phyloP scores from a whole-genome alignment of 2,329 filamentous ascomycete species.

The Daldinia eschscholtzii region DNA sequence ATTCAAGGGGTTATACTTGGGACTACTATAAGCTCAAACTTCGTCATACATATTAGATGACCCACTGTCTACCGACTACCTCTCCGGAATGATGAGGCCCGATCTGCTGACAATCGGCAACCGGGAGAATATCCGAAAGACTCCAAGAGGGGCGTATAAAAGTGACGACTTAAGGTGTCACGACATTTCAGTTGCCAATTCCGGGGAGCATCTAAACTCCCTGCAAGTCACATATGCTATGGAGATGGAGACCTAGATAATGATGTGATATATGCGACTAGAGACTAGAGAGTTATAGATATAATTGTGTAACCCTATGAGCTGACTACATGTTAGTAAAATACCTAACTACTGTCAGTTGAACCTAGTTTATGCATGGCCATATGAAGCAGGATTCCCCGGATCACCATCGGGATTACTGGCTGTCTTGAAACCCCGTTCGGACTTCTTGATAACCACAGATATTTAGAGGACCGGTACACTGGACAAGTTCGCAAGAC shows the following conservation, averaged over 20 bases:
- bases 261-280: conserved; percentile 14
- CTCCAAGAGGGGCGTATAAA: background rate
- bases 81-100: background rate
- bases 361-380: conserved; percentile 19
- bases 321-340: conserved; percentile 5
- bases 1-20: background rate
- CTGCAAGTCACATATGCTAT: conserved; percentile 13
- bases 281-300: conserved; percentile 23
- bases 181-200: conserved; percentile 24
- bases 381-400: conserved; percentile 18
- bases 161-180: conserved; percentile 11
- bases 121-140: background rate
- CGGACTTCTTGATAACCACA: too few relatives aligned
- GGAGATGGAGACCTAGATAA: conserved; percentile 1
- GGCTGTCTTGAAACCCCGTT: too few relatives aligned
- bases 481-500: background rate
- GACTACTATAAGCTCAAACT: background rate
- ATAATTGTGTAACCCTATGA: conserved; percentile 17
- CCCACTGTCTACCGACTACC: background rate
- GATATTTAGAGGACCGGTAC: background rate
- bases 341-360: conserved; percentile 7
- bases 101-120: background rate
- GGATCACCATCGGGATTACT: background rate
- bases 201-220: conserved; percentile 15
- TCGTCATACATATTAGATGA: background rate